Conservation (phyloP, 2,329 filamentous ascomycete genomes). For the Chalaropsis ovoidea region DNA sequence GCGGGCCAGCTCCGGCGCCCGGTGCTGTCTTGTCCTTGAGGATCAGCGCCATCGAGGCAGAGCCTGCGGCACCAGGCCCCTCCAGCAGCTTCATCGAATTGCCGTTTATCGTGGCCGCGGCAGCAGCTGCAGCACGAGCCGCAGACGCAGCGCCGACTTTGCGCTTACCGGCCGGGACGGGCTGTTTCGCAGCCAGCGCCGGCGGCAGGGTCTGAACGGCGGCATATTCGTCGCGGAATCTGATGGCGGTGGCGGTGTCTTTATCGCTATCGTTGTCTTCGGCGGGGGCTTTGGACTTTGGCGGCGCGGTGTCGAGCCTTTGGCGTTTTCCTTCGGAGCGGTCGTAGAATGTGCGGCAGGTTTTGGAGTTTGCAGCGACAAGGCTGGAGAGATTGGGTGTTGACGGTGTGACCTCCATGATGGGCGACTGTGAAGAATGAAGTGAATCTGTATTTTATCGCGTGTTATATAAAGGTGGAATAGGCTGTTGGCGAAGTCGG, state of each 20-base stretch:
- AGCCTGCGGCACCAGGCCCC: conserved; percentile 39
- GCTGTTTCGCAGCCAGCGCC: conserved; percentile 68
- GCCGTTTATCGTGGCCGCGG: conserved; percentile 27
- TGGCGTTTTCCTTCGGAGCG: conserved; percentile 33
- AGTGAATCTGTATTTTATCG: not conserved
- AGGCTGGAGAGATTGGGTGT: conserved; percentile 22
- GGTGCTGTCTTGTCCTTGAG: conserved; percentile 7
- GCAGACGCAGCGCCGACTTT: conserved; percentile 17
- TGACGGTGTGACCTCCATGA: conserved; percentile 21
- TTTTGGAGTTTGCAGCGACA: conserved; percentile 24
- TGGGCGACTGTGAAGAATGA: not conserved
- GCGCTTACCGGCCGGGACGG: conserved; percentile 32
- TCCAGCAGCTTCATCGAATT: conserved; percentile 34
- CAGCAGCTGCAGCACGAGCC: conserved; percentile 30
- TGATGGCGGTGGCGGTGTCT: conserved; percentile 34
- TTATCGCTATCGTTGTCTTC: not conserved
- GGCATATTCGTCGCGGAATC: conserved; percentile 65
- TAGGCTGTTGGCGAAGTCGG: not conserved
- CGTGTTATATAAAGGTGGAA: not conserved
- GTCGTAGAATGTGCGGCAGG: conserved; percentile 23
- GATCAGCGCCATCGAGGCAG: conserved; percentile 24
- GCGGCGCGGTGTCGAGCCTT: conserved; percentile 33
- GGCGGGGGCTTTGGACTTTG: not conserved
- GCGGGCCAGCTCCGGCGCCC: conserved; percentile 24
- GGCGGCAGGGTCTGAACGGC: conserved; percentile 67